phyloP scores from a whole-genome alignment of 345 rosid genomes.

The Citrus unshiu region DNA sequence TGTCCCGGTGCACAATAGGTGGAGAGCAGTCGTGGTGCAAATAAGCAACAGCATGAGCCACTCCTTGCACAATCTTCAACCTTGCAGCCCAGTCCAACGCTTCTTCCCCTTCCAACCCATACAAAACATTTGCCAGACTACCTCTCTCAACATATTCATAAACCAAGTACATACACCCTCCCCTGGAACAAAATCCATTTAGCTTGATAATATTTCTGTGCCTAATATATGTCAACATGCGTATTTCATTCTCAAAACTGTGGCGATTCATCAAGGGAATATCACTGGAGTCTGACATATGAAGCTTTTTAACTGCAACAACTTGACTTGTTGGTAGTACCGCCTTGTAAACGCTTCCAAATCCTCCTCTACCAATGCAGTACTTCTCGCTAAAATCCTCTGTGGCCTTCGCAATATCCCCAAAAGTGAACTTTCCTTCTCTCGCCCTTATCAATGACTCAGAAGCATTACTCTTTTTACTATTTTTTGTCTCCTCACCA shows the following conservation, averaged over 20 bases:
- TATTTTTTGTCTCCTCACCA: conserved; percentile 30
- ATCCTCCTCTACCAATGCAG: conserved; percentile 71
- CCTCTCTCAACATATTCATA: conserved; percentile 58
- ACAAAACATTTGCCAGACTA: conserved; percentile 46
- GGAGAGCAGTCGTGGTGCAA: conserved; percentile 68
- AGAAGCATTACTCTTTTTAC: not conserved
- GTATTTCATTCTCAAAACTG: conserved; percentile 60
- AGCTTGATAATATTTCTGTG: conserved; percentile 68
- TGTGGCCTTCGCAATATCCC: conserved; percentile 55
- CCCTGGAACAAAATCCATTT: conserved; percentile 52
- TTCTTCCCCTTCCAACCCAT: conserved; percentile 28
- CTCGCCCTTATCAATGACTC: conserved; percentile 51
- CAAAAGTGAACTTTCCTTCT: conserved; percentile 53
- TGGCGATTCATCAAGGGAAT: conserved; percentile 33
- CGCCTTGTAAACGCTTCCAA: conserved; percentile 62
- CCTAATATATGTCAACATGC: conserved; percentile 43
- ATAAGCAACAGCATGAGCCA: conserved; percentile 73
- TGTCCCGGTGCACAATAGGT: conserved; percentile 62
- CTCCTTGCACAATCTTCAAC: conserved; percentile 45
- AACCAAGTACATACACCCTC: conserved; percentile 49
- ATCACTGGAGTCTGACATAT: conserved; percentile 33
- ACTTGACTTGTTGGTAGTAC: conserved; percentile 35
- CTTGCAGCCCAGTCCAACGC: conserved; percentile 45
- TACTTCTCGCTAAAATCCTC: conserved; percentile 41
- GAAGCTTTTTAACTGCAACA: conserved; percentile 57